These are phyloP conservation scores for Hyaloperonospora brassicae DNA, from an alignment of 352 stramenopile genomes.

Conservation along the genomic window DNA sequence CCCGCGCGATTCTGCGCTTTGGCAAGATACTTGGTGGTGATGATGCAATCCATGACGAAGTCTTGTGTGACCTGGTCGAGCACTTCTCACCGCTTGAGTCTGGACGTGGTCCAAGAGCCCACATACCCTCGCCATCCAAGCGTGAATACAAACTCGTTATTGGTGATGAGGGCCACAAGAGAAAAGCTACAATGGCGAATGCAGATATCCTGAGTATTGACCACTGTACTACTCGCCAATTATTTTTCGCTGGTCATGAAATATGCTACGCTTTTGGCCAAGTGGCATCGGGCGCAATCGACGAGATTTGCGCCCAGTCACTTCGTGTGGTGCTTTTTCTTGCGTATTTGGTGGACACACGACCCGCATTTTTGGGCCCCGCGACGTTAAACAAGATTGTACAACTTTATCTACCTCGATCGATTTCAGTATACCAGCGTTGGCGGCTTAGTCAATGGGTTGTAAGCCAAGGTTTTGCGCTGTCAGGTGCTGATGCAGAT, in stretches of 20 bases:
- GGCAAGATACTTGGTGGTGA: too few species aligned
- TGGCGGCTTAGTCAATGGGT: constrained; percentile 61
- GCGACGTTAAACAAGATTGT: constrained; percentile 36
- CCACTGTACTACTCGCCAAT: constrained; percentile 3
- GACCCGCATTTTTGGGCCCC: constrained; percentile 47
- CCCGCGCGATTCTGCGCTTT: too few species aligned
- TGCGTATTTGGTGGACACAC: constrained; percentile 49
- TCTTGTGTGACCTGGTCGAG: too few species aligned
- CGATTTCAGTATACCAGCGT: constrained; percentile 63
- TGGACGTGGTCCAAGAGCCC: too few species aligned
- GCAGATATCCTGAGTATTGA: too few species aligned
- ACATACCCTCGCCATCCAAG: too few species aligned
- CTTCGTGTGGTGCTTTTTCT: constrained; percentile 61
- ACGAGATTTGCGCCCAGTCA: constrained; percentile 51
- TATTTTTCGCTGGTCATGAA: constrained; percentile 40
- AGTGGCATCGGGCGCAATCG: constrained; percentile 42
- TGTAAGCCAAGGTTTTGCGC: not conserved
- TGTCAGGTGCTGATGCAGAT: too few species aligned
- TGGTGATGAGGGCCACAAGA: too few species aligned
- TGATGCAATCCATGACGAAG: too few species aligned
- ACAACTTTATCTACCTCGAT: constrained; percentile 41
- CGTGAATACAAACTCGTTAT: too few species aligned
- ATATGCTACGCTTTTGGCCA: constrained; percentile 54
- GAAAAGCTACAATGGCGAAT: too few species aligned
- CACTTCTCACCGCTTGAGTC: too few species aligned